Conservation (phyloP, 768 basidiomycete genomes). For the Scleroderma citrinum region DNA sequence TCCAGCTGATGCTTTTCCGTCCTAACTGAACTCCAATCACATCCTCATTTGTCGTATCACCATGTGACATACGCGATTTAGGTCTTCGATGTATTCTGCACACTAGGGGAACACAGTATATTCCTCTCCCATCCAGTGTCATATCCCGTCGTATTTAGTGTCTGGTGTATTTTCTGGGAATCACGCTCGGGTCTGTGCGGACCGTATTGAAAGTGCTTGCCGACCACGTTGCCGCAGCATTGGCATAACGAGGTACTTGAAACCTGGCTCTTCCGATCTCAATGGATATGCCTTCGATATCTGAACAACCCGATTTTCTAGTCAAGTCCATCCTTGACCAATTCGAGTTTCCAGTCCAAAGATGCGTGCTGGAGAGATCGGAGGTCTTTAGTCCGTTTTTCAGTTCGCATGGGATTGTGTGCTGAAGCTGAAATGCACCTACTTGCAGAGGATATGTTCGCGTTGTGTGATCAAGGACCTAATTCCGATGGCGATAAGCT, state of each 20-base stretch:
- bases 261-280: too few species aligned
- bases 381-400: conserved; percentile 57
- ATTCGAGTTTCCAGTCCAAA: conserved; percentile 44
- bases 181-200: too few species aligned
- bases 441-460: conserved; percentile 60
- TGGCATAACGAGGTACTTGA: too few species aligned
- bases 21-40: conserved; percentile 24
- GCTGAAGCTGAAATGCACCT: conserved; percentile 8
- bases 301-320: conserved; percentile 47
- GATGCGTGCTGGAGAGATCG: conserved; percentile 45
- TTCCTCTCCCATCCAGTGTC: conserved; percentile 12
- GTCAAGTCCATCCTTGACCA: conserved; percentile 51
- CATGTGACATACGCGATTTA: conserved; percentile 36
- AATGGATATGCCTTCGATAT: conserved; percentile 22
- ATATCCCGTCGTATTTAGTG: neutral
- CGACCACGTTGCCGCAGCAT: neutral
- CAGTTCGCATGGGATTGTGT: neutral
- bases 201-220: neutral
- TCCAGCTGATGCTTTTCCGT: conserved; percentile 27
- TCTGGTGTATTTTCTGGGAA: neutral
- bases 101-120: conserved; percentile 26
- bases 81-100: conserved; percentile 35
- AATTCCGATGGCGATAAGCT: neutral
- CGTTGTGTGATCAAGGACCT: conserved; percentile 41
- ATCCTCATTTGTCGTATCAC: conserved; percentile 26